Evolutionary conservation across 176 grass and related monocot genomes (phyloP).

Genomic region (Carex littledalei): DNA sequence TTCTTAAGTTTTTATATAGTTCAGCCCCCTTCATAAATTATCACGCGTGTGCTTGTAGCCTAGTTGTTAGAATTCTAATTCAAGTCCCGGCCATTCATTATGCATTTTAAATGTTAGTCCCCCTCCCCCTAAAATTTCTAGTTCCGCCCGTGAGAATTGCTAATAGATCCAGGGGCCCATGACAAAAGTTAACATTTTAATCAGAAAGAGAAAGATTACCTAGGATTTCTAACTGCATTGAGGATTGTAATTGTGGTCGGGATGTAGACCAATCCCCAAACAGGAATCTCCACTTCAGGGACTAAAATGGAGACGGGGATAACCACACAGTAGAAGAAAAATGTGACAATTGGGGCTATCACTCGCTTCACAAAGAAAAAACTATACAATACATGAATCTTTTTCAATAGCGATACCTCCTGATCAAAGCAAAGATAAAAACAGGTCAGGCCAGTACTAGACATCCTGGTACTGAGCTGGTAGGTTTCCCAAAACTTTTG

Average conservation of each 20-base stretch:
- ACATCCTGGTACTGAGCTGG: background rate
- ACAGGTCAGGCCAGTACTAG: background rate
- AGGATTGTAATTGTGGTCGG: constrained; percentile 66
- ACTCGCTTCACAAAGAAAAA: constrained; percentile 69
- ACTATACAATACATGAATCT: constrained; percentile 64
- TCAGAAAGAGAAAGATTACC: constrained; percentile 23
- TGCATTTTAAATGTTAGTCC: too few relatives aligned
- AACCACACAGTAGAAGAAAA: constrained; percentile 64
- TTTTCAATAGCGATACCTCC: constrained; percentile 61
- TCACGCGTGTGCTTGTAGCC: too few relatives aligned
- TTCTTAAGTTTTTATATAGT: too few relatives aligned
- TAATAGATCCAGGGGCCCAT: background rate
- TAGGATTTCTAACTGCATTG: constrained; percentile 58
- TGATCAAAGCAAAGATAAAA: constrained; percentile 16
- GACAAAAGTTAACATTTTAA: background rate
- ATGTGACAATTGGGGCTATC: constrained; percentile 55
- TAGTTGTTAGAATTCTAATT: too few relatives aligned
- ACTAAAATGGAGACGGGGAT: constrained; percentile 50
- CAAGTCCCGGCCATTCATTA: too few relatives aligned
- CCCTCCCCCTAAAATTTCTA: too few relatives aligned
- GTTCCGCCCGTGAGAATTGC: too few relatives aligned
- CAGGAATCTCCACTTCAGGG: constrained; percentile 57
- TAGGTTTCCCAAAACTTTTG: background rate
- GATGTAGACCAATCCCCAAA: constrained; percentile 68
- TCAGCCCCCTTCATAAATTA: too few relatives aligned